phyloP scores from a whole-genome alignment of 2,329 filamentous ascomycete genomes.

The Fusarium falciforme region DNA sequence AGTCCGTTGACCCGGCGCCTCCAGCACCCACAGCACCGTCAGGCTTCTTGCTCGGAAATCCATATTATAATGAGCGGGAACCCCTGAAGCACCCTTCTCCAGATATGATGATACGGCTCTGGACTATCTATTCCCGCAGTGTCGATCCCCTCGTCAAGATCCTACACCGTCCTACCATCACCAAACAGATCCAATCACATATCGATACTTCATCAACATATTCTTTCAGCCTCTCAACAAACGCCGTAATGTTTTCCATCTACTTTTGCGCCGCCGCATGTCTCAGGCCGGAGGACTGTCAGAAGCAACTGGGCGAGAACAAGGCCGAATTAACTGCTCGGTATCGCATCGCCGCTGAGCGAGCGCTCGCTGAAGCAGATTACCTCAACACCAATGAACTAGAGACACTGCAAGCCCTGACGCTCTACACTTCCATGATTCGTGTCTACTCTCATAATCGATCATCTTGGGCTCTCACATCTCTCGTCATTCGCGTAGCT shows the following conservation, averaged over 20 bases:
- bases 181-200: slow-evolving; percentile 44
- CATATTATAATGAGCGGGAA: slow-evolving; percentile 34
- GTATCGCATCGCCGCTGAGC: slow-evolving; percentile 52
- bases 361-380: slow-evolving; percentile 54
- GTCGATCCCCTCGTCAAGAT: slow-evolving; percentile 59
- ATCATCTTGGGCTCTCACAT: slow-evolving; percentile 56
- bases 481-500: slow-evolving; percentile 56
- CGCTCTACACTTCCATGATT: slow-evolving; percentile 55
- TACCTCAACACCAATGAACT: slow-evolving; percentile 56
- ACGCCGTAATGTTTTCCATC: slow-evolving; percentile 56
- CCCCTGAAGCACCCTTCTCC: slow-evolving; percentile 50
- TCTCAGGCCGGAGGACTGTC: slow-evolving; percentile 47
- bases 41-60: slow-evolving; percentile 45
- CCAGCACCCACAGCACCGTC: slow-evolving; percentile 40
- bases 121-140: slow-evolving; percentile 52
- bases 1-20: slow-evolving; percentile 38
- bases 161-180: slow-evolving; percentile 56
- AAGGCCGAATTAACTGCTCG: slow-evolving; percentile 46
- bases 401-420: slow-evolving; percentile 55
- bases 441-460: slow-evolving; percentile 52
- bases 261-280: slow-evolving; percentile 56
- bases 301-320: slow-evolving; percentile 48
- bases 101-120: slow-evolving; percentile 52
- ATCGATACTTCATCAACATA: slow-evolving; percentile 29
- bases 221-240: slow-evolving; percentile 38